Base-by-base conservation (phyloP, 805 yeast genomes). In the Candida nitratophila region DNA sequence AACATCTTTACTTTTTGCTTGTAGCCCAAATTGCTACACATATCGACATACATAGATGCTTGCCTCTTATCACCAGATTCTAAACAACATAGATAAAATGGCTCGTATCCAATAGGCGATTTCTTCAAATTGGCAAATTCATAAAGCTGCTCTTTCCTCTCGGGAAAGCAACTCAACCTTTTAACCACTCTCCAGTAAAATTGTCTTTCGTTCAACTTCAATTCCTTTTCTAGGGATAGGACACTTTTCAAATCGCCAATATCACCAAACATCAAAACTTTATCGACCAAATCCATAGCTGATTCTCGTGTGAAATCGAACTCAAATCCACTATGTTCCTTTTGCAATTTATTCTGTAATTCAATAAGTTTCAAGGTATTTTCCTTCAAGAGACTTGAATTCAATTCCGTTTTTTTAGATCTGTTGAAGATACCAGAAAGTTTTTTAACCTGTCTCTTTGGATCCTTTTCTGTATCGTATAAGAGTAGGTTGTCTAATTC, bases 91-190 rank as follows among this genome's bases (percentile, higher is more conserved):
- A 72, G 66, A 44, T 70, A 84, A 50, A 88, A 80, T 0, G 83
- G 80, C 47, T 70, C 72, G 47, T 81, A 82, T 0, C 91, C 89
- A 36, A 88, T 84, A 0, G 86, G 84, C 0, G 93, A 77, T 48
- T 77, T 81, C 38, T 66, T 69, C 1, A 62, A 56, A 3, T 64
- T 68, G 0, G 81, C 74, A 53, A 79, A 73, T 27, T 75, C 73
- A 50, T 70, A 72, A 27, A 86, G 57, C 33, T 74, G 77, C 17
- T 76, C 79, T 35, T 57, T 42, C 65, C 78, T 82, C 37, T 76
- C 75, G 7, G 74, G 69, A 2, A 69, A 53, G 5, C 67, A 60
- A 0, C 78, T 67, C 29, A 75, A 65, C 1, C 70, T 68, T 15
- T 74, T 70, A 22, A 85, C 59, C 29, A 76, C 74, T 15, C 76